Evolutionary conservation across 2,329 filamentous ascomycete genomes (phyloP), one percentile per base, ranked within the genome.

Genomic region (Nemania sp.): DNA sequence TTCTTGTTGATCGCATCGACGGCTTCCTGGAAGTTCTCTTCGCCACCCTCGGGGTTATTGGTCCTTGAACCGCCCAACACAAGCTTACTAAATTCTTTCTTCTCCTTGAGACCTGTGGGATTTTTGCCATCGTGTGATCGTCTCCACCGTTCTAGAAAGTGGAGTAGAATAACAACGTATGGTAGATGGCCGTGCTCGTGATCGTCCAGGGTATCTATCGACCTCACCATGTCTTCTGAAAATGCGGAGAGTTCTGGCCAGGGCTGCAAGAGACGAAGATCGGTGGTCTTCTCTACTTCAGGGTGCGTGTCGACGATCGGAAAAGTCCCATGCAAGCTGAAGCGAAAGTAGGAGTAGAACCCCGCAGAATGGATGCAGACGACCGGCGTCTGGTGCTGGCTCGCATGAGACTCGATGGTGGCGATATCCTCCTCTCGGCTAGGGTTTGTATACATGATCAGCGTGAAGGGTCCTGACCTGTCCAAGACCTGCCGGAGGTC

Each of bases 11-110:
- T 91, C 5, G 92, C 91, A 12, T 84, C 86, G 40, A 86, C 85
- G 3, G 94, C 95, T 72, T 99, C 94, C 56, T 97, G 91, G 67
- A 91, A 99, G 71, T 99, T 99, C 75, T 99, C 94, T 68, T 99
- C 94, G 52, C 89, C 90, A 40, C 91, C 92, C 70, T 96, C 91
- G 0, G 90, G 72, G 53, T 85, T 95, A 62, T 87, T 76, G 45
- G 77, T 89, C 63, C 91, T 83, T 63, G 88, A 82, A 2, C 81
- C 84, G 5, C 79, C 77, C 9, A 84, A 77, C 1, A 99, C 83
- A 11, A 86, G 73, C 23, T 86, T 81, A 51, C 89, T 81, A 69
- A 99, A 97, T 12, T 86, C 86, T 6, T 80, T 86, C 76, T 99
- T 99, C 60, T 97, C 91, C 59, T 87, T 84, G 73, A 95, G 97